These are phyloP conservation scores for Straminergon stramineum DNA, from an alignment of 225 moss, liverwort and hornwort species.

Conservation along the genomic window DNA sequence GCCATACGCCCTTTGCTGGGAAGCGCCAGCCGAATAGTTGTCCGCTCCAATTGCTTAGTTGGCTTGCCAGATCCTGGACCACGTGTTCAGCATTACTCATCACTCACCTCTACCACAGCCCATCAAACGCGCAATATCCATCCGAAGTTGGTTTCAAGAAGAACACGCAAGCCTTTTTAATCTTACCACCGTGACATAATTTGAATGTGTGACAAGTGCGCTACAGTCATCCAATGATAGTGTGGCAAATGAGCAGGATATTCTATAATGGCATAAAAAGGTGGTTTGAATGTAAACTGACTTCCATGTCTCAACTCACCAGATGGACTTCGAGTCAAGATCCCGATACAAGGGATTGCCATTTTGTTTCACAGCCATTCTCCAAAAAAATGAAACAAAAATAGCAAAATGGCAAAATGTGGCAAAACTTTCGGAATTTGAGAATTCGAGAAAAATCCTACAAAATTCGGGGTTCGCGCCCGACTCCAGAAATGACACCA, in stretches of 20 bases:
- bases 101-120: neutral
- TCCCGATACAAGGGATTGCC: neutral
- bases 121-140: neutral
- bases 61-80: slow-evolving; percentile 28
- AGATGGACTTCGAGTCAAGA: neutral
- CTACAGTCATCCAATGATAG: neutral
- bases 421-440: neutral
- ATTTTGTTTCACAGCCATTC: neutral
- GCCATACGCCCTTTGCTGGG: slow-evolving; percentile 99
- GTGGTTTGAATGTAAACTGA: neutral
- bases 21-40: slow-evolving; percentile 69
- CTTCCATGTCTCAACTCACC: neutral
- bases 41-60: slow-evolving; percentile 21
- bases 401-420: neutral
- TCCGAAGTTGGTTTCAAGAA: neutral
- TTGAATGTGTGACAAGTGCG: neutral
- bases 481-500: neutral
- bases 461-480: neutral
- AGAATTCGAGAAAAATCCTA: neutral
- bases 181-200: neutral
- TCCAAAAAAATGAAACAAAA: neutral
- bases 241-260: neutral
- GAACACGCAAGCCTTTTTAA: neutral
- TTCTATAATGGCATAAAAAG: neutral
- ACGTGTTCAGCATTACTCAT: neutral